These are phyloP conservation scores for Fusarium musae DNA, from an alignment of 2,329 filamentous ascomycete species.

Conservation along the genomic window DNA sequence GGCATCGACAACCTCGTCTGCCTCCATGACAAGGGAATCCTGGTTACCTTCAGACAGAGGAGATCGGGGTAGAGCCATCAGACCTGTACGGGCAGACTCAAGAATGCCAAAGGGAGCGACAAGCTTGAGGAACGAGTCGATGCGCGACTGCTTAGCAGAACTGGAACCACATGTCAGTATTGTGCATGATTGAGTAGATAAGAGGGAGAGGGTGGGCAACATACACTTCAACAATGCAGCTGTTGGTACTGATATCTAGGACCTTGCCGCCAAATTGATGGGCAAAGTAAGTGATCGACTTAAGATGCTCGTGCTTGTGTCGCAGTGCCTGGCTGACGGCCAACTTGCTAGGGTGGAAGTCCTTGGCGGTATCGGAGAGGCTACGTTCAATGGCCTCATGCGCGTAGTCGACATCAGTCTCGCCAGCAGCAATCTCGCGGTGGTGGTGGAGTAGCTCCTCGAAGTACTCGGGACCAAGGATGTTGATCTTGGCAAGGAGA, in stretches of 20 bases:
- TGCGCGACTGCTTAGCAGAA: constrained; percentile 91
- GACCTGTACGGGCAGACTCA: constrained; percentile 92
- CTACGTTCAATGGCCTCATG: constrained; percentile 51
- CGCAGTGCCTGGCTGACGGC: constrained; percentile 88
- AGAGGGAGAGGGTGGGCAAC: constrained; percentile 49
- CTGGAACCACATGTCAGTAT: constrained; percentile 56
- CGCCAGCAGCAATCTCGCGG: constrained; percentile 78
- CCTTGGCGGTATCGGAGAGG: constrained; percentile 63
- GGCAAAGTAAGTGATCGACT: constrained; percentile 94
- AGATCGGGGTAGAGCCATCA: constrained; percentile 96
- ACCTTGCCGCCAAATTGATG: constrained; percentile 99
- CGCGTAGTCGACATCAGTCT: constrained; percentile 58
- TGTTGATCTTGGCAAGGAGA: constrained; percentile 94
- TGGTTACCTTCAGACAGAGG: constrained; percentile 82
- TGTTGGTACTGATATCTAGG: constrained; percentile 96
- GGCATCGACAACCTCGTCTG: constrained; percentile 92
- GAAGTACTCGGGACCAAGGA: constrained; percentile 96
- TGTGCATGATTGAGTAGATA: not conserved
- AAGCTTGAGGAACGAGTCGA: constrained; percentile 98
- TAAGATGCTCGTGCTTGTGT: constrained; percentile 97
- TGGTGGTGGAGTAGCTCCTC: constrained; percentile 97
- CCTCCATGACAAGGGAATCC: constrained; percentile 79
- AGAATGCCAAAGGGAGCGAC: constrained; percentile 94
- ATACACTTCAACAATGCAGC: constrained; percentile 97
- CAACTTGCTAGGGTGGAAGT: constrained; percentile 92